A percentile compares a stretch with the other conserved stretches of the same genome.
Conservation (phyloP, 352 stramenopile species). For the Pseudoperonospora humuli region DNA sequence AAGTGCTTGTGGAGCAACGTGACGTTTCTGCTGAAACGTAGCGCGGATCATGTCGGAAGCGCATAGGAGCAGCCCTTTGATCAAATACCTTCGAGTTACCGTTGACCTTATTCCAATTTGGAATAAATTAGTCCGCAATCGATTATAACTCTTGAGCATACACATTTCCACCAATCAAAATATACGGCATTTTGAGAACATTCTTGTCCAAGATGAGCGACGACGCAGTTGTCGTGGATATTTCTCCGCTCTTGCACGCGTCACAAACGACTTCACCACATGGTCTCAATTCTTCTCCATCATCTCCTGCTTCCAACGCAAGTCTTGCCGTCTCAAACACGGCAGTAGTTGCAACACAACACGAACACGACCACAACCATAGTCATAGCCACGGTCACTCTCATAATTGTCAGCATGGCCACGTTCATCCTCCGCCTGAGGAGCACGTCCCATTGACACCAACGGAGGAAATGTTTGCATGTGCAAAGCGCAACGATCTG, state of each 20-base stretch:
- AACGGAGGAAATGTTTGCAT: slow-evolving; percentile 57
- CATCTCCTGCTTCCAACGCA: slow-evolving; percentile 1
- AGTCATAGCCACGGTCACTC: slow-evolving; percentile 8
- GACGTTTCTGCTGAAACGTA: too few species aligned
- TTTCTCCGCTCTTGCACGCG: slow-evolving; percentile 10
- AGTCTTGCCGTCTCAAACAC: neutral
- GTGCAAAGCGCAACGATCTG: slow-evolving; percentile 53
- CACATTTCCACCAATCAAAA: neutral
- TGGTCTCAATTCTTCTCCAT: neutral
- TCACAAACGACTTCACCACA: neutral
- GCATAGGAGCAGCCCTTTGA: too few species aligned
- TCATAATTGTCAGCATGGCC: slow-evolving; percentile 14
- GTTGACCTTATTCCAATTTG: too few species aligned
- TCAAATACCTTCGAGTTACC: too few species aligned
- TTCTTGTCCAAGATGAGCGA: slow-evolving; percentile 19
- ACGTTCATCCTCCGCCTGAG: slow-evolving; percentile 1
- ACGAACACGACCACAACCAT: slow-evolving; percentile 13
- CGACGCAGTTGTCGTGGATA: slow-evolving; percentile 18
- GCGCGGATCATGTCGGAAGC: too few species aligned
- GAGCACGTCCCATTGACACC: slow-evolving; percentile 26
- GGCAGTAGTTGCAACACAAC: slow-evolving; percentile 5
- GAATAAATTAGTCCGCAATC: too few species aligned
- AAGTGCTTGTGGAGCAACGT: too few species aligned
- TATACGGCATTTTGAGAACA: too few species aligned
- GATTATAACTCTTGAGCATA: too few species aligned